Base-by-base conservation (phyloP, 768 basidiomycete species). In the Macrolepiota dolichaula region DNA sequence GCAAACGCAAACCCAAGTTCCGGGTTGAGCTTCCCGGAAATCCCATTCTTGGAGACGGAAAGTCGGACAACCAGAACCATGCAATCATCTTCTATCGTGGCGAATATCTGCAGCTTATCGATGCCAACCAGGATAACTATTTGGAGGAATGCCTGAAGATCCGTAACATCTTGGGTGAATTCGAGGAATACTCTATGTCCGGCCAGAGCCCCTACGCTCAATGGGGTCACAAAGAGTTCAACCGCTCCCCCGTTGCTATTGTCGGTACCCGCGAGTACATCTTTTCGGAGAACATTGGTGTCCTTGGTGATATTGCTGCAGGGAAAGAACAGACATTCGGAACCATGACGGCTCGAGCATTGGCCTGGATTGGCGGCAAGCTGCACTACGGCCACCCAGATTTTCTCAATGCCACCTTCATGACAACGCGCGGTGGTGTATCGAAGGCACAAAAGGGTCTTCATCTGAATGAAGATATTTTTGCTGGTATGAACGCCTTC, bases 281-380 rank as follows among this genome's bases (percentile, higher is more conserved):
- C 71, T 99, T 99, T 80, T 98, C 97, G 55, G 97, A 98, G 80
- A 98, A 98, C 73, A 98, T 98, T 67, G 97, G 97, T 80, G 93
- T 99, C 37, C 83, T 99, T 62, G 97, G 97, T 74, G 97, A 99
- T 73, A 94, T 99, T 64, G 97, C 97, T 51, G 97, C 97, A 62
- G 97, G 97, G 53, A 98, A 99, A 81, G 97, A 99, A 77, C 97
- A 99, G 77, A 99, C 97, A 50, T 99, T 99, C 75, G 97, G 97
- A 76, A 99, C 97, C 10, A 88, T 98, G 82, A 94, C 96, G 0
- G 96, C 96, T 42, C 90, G 96, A 71, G 89, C 92, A 0, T 78
- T 97, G 63, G 92, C 96, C 2, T 98, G 94, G 91, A 96, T 98
- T 61, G 97, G 97, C 40, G 97, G 97, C 63, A 98, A 98, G 73